Percentiles rank a stretch among this genome's conserved stretches.
phyloP scores from a whole-genome alignment of 306 rosid genomes.

The Leucaena leucocephala region DNA sequence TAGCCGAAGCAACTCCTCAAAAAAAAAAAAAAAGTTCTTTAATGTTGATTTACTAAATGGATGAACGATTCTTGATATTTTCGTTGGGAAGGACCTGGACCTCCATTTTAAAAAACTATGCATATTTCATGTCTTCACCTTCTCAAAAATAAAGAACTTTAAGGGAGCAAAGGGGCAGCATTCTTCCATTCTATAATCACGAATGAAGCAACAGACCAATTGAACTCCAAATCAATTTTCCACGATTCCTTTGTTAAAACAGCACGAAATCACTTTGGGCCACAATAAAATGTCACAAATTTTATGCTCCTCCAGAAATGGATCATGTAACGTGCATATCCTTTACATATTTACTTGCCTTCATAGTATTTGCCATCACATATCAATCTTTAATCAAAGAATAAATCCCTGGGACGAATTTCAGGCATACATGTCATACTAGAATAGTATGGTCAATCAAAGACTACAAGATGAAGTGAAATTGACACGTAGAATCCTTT shows the following conservation, averaged over 20 bases:
- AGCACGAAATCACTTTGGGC: background rate
- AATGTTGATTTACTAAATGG: background rate
- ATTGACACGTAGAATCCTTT: background rate
- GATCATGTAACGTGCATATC: background rate
- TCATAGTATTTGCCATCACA: background rate
- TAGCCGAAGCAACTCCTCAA: no score
- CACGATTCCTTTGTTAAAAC: no score
- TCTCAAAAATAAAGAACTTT: no score
- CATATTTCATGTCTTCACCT: no score
- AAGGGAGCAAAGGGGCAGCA: background rate
- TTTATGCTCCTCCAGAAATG: background rate
- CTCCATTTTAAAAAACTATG: background rate
- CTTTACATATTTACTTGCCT: no score
- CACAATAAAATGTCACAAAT: background rate
- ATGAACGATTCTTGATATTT: background rate
- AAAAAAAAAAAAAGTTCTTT: no score
- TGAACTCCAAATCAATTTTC: background rate
- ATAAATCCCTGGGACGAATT: no score
- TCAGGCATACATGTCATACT: no score
- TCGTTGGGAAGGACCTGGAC: background rate
- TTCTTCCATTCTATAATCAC: background rate
- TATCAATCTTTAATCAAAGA: background rate
- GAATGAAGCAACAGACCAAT: background rate
- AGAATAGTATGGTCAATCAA: background rate
- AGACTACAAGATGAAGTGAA: background rate